Percentiles rank a stretch among this genome's conserved stretches.
These are phyloP conservation scores for Daedaleopsis sinensis DNA, from an alignment of 768 basidiomycete species.

Conservation along the genomic window DNA sequence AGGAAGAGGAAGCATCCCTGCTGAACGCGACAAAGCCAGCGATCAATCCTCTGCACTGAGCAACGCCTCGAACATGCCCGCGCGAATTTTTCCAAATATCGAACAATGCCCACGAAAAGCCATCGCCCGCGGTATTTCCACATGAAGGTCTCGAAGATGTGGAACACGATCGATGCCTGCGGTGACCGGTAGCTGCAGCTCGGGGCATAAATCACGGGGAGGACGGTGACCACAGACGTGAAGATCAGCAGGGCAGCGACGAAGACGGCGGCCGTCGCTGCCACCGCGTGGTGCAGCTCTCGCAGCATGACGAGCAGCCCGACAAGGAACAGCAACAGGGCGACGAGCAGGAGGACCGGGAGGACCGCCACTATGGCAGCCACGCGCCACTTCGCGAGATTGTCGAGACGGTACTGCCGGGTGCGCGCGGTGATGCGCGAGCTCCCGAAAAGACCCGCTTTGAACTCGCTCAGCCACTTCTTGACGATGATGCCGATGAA, in stretches of 20 bases:
- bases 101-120: too few relatives aligned
- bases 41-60: too few relatives aligned
- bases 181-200: too few relatives aligned
- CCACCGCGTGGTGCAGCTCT: conserved; percentile 10
- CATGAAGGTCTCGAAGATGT: too few relatives aligned
- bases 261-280: conserved; percentile 1
- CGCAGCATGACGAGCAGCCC: conserved; percentile 22
- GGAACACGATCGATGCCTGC: too few relatives aligned
- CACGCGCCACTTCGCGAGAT: conserved; percentile 21
- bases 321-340: conserved; percentile 15
- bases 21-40: too few relatives aligned
- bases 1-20: too few relatives aligned
- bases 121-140: too few relatives aligned
- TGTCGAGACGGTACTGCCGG: conserved; percentile 22
- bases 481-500: conserved; percentile 15
- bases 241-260: not conserved
- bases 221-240: conserved; percentile 7
- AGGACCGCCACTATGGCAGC: conserved; percentile 4
- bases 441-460: conserved; percentile 10
- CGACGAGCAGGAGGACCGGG: conserved; percentile 14
- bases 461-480: conserved; percentile 17
- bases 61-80: too few relatives aligned
- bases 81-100: too few relatives aligned
- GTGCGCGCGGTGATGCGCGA: conserved; percentile 12
- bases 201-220: too few relatives aligned